phyloP scores from a whole-genome alignment of 306 rosid species.

The Hippophae rhamnoides region DNA sequence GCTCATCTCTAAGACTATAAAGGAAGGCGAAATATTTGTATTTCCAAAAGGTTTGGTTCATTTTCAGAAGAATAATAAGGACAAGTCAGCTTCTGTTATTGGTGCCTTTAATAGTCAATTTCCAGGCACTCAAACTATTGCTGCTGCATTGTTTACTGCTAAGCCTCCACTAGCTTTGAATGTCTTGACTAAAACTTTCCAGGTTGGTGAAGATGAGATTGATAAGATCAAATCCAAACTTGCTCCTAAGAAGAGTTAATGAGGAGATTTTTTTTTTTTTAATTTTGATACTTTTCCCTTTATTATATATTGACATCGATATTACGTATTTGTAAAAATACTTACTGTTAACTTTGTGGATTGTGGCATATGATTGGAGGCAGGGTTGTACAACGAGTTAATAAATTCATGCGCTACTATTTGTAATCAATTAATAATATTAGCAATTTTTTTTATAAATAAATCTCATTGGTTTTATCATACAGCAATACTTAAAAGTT shows the following conservation, averaged over 20 bases:
- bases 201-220: constrained; percentile 46
- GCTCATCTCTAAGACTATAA: constrained; percentile 53
- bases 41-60: constrained; percentile 77
- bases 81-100: constrained; percentile 45
- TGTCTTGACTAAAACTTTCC: constrained; percentile 57
- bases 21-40: constrained; percentile 62
- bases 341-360: too few relatives aligned
- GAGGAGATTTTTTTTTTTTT: too few relatives aligned
- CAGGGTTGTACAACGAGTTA: too few relatives aligned
- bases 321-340: too few relatives aligned
- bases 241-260: constrained; percentile 40
- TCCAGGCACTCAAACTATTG: constrained; percentile 64
- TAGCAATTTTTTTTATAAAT: too few relatives aligned
- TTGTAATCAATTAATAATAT: too few relatives aligned
- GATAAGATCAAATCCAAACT: constrained; percentile 54
- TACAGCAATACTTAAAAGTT: too few relatives aligned
- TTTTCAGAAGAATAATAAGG: constrained; percentile 71
- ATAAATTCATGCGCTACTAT: too few relatives aligned
- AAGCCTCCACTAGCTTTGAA: constrained; percentile 55
- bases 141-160: constrained; percentile 51
- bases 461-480: too few relatives aligned
- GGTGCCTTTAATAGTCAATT: constrained; percentile 74
- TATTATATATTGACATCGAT: too few relatives aligned
- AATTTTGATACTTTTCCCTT: too few relatives aligned
- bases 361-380: too few relatives aligned